Percentiles rank a stretch among this genome's conserved stretches.
These are phyloP conservation scores for Fistulinella prunicolor DNA, from an alignment of 768 basidiomycete species.

Conservation along the genomic window DNA sequence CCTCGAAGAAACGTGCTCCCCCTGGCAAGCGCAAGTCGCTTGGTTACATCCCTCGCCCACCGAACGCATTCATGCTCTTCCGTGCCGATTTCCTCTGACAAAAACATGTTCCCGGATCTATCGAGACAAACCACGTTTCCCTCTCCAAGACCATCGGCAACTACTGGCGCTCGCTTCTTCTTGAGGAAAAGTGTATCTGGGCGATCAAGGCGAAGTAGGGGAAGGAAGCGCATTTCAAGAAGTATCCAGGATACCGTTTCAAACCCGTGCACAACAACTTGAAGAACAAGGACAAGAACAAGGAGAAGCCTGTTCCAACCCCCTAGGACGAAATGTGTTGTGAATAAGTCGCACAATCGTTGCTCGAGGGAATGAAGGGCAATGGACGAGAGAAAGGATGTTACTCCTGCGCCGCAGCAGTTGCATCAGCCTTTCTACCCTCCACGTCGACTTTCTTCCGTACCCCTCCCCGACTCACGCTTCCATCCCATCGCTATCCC, in stretches of 20 bases:
- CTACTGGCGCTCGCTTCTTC: constrained; percentile 66
- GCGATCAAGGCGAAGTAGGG: constrained; percentile 69
- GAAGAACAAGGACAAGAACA: constrained; percentile 45
- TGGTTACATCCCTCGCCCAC: constrained; percentile 30
- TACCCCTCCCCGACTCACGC: constrained; percentile 50
- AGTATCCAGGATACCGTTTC: constrained; percentile 64
- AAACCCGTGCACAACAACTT: constrained; percentile 44
- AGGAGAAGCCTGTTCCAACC: constrained; percentile 20
- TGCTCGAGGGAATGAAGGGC: constrained; percentile 69
- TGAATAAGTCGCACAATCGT: constrained; percentile 58
- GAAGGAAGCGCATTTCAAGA: constrained; percentile 66
- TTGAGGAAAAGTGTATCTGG: constrained; percentile 71
- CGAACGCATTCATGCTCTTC: constrained; percentile 38
- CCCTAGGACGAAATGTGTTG: constrained; percentile 32
- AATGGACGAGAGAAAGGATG: constrained; percentile 41
- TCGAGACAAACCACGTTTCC: constrained; percentile 48
- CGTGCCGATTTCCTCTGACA: constrained; percentile 38
- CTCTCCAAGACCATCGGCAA: constrained; percentile 51
- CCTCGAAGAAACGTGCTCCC: constrained; percentile 47
- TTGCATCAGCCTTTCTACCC: constrained; percentile 29
- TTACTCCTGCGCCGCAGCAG: neutral
- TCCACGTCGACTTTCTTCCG: constrained; percentile 59
- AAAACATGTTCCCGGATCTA: constrained; percentile 49
- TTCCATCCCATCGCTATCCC: constrained; percentile 44
- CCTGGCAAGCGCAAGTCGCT: constrained; percentile 66